Conservation (phyloP, 2,329 filamentous ascomycete species). For the Alternaria ethzedia region DNA sequence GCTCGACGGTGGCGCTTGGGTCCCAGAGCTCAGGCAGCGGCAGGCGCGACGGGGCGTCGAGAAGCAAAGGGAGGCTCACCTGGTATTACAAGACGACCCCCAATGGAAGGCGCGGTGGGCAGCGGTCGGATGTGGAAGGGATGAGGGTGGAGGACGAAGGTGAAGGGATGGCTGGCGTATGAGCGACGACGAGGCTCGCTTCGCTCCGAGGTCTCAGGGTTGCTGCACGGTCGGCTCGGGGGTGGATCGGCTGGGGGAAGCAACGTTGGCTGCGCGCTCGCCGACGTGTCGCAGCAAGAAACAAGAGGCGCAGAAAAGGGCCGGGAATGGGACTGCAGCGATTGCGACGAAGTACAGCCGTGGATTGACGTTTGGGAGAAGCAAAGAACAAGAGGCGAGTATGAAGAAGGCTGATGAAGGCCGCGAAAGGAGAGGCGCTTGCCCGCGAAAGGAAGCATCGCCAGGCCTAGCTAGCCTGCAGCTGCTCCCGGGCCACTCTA, state of each 20-base stretch:
- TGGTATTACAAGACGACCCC: conserved; percentile 28
- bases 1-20: conserved; percentile 6
- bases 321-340: conserved; percentile 35
- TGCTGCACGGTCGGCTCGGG: conserved; percentile 37
- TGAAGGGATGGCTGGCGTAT: conserved; percentile 39
- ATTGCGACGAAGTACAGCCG: conserved; percentile 18
- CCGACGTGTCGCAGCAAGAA: conserved; percentile 33
- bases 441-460: conserved; percentile 25
- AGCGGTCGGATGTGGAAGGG: conserved; percentile 8
- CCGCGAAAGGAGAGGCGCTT: conserved; percentile 32
- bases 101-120: conserved; percentile 8
- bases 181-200: conserved; percentile 39
- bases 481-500: conserved; percentile 16
- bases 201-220: conserved; percentile 34
- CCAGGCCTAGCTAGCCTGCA: conserved; percentile 18
- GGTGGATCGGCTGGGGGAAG: conserved; percentile 28
- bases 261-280: conserved; percentile 15
- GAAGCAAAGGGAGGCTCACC: conserved; percentile 33
- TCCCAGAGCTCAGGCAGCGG: conserved; percentile 9
- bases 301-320: conserved; percentile 23
- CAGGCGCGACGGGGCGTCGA: conserved; percentile 7
- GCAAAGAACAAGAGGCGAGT: conserved; percentile 15
- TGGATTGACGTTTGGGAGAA: conserved; percentile 15
- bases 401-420: conserved; percentile 22
- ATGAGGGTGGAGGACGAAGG: conserved; percentile 10